Evolutionary conservation across 768 basidiomycete genomes (phyloP), one percentile per base, ranked within the genome.

Genomic region (Nidularia pulvinata): DNA sequence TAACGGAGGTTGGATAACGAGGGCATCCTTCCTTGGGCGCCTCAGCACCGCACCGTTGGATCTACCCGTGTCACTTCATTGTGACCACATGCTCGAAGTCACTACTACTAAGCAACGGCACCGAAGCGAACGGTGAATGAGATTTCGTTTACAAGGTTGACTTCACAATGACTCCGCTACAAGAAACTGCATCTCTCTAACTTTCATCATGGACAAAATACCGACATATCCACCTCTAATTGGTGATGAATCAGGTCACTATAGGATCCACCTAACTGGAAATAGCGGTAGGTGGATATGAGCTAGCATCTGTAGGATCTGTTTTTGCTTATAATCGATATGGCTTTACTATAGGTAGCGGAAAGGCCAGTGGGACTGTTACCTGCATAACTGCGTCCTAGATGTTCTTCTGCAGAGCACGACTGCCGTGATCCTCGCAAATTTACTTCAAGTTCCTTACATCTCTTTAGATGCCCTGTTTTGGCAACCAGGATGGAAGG

Each of bases 401-500:
- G n/a, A 33, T 43, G 33, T 44, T 52, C 25, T 7, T 37, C 13
- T 46, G 39, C 58, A 85, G 82, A 75, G 73, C 50, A 85, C 84
- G 1, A 69, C 82, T n/a, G 74, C 70, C 0, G 49, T 57, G 3
- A 70, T 71, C 46, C 73, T 86, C 10, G 75, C 80, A 3, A 50
- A 46, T 0, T 68, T 75, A 1, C 70, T 87, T 22, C 62, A 66
- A 22, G 57, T 85, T 14, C 79, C 80, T 3, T 68, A 67, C 56
- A 72, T 84, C 19, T 54, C 74, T 7, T 66, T 86, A 50, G 84
- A 87, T 55, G 51, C 33, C 45, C 49, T 84, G 6, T 69, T 66
- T 55, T 85, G 80, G 80, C 52, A 72, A 33, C 82, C 84, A 4
- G 76, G 71, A 4, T 85, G 83, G 82, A 52, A 59, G 45, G 46